Evolutionary conservation across 2,329 filamentous ascomycete species (phyloP), one percentile per base, ranked within the genome.

Genomic region (Pseudogymnoascus sp.): DNA sequence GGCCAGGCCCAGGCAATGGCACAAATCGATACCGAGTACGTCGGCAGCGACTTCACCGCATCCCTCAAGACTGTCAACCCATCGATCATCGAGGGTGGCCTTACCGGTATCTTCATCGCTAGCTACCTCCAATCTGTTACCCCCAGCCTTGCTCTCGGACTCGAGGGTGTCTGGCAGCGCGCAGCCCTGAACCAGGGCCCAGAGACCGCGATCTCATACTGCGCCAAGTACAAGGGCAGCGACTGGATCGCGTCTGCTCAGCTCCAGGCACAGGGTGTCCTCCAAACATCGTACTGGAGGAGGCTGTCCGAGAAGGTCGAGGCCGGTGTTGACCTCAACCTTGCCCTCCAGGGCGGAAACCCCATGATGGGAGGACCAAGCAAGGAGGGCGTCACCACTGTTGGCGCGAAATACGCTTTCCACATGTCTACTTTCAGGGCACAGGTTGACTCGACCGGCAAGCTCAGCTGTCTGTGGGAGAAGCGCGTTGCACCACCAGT

Each of bases 321-420:
- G 80, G 93, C 92, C 65, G 95, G 95, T 77, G 91, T 96, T 69
- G 93, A 97, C 71, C 87, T 96, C 82, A 96, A 92, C 76, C 83
- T 99, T 64, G 89, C 93, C 67, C 81, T 86, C 33, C 81, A 84
- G 28, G 81, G 84, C 62, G 78, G 80, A 61, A 81, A 84, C 62
- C 77, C 80, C 49, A 79, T 90, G 77, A 92, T 95, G 86, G 91
- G 91, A 71, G 86, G 83, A 64, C 86, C 86, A 55, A 75, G 88
- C 61, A 93, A 92, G 77, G 93, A 99, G 76, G 95, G 95, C 62
- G 84, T 91, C 65, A 93, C 96, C 61, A 91, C 93, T 62, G 84
- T 97, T 71, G 95, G 93, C 72, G 91, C 92, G 75, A 99, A 99
- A 80, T 99, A 99, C 79, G 93, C 97, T 76, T 99, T 99, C 86